Percentiles rank a stretch among this genome's conserved stretches.
Evolutionary conservation across 225 moss, liverwort and hornwort genomes (phyloP).

Genomic region (Pseudisothecium myosuroides): DNA sequence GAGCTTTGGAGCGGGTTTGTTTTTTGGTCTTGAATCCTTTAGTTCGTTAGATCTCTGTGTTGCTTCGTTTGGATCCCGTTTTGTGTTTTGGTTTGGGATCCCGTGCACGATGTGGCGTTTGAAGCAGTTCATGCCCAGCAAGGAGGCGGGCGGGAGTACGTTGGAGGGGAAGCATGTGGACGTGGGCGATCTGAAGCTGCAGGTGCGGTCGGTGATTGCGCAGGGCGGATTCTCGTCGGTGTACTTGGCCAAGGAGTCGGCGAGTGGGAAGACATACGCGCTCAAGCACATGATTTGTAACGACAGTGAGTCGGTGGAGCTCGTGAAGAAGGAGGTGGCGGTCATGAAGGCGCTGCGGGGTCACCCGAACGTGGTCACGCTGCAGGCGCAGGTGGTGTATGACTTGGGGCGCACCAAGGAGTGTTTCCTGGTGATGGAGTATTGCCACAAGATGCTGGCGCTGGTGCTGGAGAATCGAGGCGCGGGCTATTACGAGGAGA

Average conservation of each 20-base stretch:
- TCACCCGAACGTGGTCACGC: conserved; percentile 80
- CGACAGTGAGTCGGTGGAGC: conserved; percentile 80
- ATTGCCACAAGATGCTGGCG: conserved; percentile 91
- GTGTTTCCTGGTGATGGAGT: conserved; percentile 91
- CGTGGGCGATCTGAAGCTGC: conserved; percentile 81
- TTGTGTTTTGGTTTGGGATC: no score
- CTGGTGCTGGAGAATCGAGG: conserved; percentile 84
- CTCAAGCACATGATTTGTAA: conserved; percentile 97
- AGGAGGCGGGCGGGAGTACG: conserved; percentile 54
- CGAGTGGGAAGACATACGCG: conserved; percentile 76
- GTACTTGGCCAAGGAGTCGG: conserved; percentile 67
- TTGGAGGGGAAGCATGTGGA: conserved; percentile 89
- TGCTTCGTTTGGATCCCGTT: not conserved
- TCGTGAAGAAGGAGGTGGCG: conserved; percentile 81
- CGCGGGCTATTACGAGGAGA: conserved; percentile 85
- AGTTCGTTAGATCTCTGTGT: not conserved
- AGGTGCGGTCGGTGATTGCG: conserved; percentile 83
- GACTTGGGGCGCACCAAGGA: conserved; percentile 93
- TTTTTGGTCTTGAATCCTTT: not conserved
- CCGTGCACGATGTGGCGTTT: conserved; percentile 78
- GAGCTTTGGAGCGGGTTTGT: not conserved
- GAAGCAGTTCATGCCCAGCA: conserved; percentile 87
- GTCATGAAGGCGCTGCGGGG: conserved; percentile 89
- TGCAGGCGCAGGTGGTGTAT: conserved; percentile 87
- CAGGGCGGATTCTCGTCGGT: conserved; percentile 91